phyloP scores from a whole-genome alignment of 2,329 filamentous ascomycete species.

The Rhynchosporium graminicola region DNA sequence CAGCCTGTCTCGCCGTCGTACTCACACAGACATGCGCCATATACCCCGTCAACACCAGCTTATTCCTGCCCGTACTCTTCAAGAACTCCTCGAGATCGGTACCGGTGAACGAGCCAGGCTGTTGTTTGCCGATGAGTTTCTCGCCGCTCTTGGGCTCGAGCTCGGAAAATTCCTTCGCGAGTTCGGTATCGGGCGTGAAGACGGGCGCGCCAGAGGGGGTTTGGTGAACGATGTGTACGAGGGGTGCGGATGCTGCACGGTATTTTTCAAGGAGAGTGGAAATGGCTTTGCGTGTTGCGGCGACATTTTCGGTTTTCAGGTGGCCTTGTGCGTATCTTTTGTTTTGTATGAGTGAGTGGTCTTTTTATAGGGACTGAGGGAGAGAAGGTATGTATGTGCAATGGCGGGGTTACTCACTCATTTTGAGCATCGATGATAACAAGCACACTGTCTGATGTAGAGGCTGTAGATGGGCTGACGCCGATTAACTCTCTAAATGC shows the following conservation, averaged over 20 bases:
- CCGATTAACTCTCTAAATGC: constrained; percentile 47
- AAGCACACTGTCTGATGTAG: constrained; percentile 58
- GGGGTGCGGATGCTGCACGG: constrained; percentile 50
- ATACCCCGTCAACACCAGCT: constrained; percentile 61
- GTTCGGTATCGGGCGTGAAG: constrained; percentile 61
- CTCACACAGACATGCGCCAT: constrained; percentile 68
- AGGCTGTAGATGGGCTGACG: constrained; percentile 55
- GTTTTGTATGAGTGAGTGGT: not conserved
- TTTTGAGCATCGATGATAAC: constrained; percentile 73
- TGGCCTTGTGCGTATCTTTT: constrained; percentile 51
- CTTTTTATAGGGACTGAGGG: not conserved
- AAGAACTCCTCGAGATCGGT: constrained; percentile 60
- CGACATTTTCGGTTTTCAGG: constrained; percentile 56
- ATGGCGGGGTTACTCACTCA: constrained; percentile 52
- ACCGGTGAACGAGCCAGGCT: constrained; percentile 60
- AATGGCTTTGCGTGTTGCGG: constrained; percentile 57
- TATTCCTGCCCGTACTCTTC: constrained; percentile 52
- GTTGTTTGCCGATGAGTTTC: constrained; percentile 58
- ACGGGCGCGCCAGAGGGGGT: constrained; percentile 63
- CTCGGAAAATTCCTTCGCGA: constrained; percentile 63
- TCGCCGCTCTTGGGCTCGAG: constrained; percentile 55
- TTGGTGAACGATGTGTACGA: constrained; percentile 64
- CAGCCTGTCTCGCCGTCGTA: constrained; percentile 62
- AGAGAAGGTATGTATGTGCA: not conserved
- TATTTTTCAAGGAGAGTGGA: constrained; percentile 59